phyloP scores from a whole-genome alignment of 1,284 basidiomycete genomes.

The Moesziomyces parantarcticus region DNA sequence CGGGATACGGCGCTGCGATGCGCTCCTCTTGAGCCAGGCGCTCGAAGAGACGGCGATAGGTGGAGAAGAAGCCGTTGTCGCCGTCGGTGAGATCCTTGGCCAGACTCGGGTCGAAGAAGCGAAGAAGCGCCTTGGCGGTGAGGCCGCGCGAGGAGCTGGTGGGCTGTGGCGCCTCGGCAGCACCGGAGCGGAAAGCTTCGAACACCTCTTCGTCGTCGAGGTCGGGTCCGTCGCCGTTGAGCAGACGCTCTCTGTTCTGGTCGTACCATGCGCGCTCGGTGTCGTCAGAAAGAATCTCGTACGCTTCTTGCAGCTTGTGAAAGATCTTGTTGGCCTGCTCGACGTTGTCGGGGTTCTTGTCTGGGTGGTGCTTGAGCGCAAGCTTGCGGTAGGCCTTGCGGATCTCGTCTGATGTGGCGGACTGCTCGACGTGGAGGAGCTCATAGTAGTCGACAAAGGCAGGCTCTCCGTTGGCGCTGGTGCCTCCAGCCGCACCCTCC shows the following conservation, averaged over 20 bases:
- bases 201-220: constrained; percentile 70
- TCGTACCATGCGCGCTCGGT: constrained; percentile 96
- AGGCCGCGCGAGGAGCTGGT: constrained; percentile 81
- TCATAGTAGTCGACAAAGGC: constrained; percentile 64
- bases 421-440: constrained; percentile 60
- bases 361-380: constrained; percentile 69
- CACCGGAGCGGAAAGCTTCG: constrained; percentile 82
- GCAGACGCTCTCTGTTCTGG: constrained; percentile 82
- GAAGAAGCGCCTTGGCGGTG: constrained; percentile 81
- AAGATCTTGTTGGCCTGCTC: constrained; percentile 90
- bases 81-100: constrained; percentile 74
- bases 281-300: constrained; percentile 75
- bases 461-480: constrained; percentile 38
- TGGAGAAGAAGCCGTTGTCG: constrained; percentile 80
- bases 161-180: constrained; percentile 67
- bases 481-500: constrained; percentile 32
- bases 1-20: constrained; percentile 70
- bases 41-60: constrained; percentile 88
- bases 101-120: constrained; percentile 83
- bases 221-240: constrained; percentile 55
- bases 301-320: constrained; percentile 89
- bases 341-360: constrained; percentile 72
- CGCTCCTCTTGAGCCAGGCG: constrained; percentile 86
- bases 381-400: constrained; percentile 65
- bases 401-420: constrained; percentile 62